Conservation (phyloP, 1,284 basidiomycete genomes). For the Boletellus deceptivus region DNA sequence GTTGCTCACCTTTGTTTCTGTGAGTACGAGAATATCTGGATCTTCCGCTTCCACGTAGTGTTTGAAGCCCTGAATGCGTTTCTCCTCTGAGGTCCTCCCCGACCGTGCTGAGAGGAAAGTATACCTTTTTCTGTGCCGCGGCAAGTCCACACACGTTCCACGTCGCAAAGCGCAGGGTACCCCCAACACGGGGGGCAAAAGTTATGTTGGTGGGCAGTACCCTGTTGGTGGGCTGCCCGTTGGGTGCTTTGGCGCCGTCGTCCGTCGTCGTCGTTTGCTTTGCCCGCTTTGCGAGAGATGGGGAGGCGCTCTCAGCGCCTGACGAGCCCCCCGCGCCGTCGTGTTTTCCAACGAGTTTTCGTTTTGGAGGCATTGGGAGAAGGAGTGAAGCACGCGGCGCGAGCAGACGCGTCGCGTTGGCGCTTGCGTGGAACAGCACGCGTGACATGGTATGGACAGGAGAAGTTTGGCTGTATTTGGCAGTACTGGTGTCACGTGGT, state of each 20-base stretch:
- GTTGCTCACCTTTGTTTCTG: slow-evolving; percentile 70
- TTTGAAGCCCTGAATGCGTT: slow-evolving; percentile 63
- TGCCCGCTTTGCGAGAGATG: slow-evolving; percentile 26
- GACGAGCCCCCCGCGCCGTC: slow-evolving; percentile 12
- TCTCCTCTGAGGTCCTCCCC: neutral
- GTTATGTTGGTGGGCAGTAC: slow-evolving; percentile 60
- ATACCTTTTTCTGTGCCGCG: slow-evolving; percentile 70
- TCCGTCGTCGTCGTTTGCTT: slow-evolving; percentile 20
- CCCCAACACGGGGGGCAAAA: slow-evolving; percentile 51
- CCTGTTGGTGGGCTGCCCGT: slow-evolving; percentile 70
- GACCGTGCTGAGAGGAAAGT: neutral
- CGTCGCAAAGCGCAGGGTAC: slow-evolving; percentile 56
- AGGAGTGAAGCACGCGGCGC: neutral
- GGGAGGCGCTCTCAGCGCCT: slow-evolving; percentile 17
- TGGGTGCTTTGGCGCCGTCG: slow-evolving; percentile 27
- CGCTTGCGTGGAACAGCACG: neutral
- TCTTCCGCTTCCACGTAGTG: slow-evolving; percentile 80
- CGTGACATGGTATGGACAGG: slow-evolving; percentile 2
- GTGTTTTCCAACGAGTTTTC: slow-evolving; percentile 24
- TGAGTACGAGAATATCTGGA: slow-evolving; percentile 76
- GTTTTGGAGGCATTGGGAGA: slow-evolving; percentile 31
- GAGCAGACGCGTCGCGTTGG: slow-evolving; percentile 5
- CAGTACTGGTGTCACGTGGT: slow-evolving; percentile 13
- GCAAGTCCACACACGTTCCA: slow-evolving; percentile 79
- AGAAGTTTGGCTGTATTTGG: neutral